A percentile compares a stretch with the other conserved stretches of the same genome.
Evolutionary conservation across 2,329 filamentous ascomycete genomes (phyloP).

Genomic region (Ascochyta viciae-villosae): DNA sequence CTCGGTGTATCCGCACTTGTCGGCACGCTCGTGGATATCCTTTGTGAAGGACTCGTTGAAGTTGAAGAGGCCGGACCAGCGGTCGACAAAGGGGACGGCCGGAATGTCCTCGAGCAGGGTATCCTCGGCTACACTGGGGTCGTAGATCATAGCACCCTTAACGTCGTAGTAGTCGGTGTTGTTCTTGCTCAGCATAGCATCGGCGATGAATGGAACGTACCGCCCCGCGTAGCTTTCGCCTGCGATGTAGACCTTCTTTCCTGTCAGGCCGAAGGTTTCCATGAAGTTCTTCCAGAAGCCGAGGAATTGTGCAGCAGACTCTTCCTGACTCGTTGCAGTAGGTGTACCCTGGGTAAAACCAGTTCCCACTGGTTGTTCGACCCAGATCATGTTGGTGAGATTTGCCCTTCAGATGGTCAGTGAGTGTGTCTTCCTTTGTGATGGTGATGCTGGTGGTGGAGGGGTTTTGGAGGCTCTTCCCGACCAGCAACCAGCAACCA

Average conservation of each 20-base stretch:
- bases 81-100: slow-evolving; percentile 66
- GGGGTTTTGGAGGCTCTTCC: too few species aligned
- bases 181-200: slow-evolving; percentile 73
- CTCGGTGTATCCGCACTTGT: slow-evolving; percentile 67
- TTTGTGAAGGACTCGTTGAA: slow-evolving; percentile 67
- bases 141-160: slow-evolving; percentile 74
- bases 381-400: slow-evolving; percentile 78
- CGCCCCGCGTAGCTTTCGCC: slow-evolving; percentile 76
- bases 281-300: slow-evolving; percentile 83
- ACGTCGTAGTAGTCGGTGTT: slow-evolving; percentile 73
- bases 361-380: slow-evolving; percentile 72
- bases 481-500: too few species aligned
- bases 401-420: slow-evolving; percentile 49
- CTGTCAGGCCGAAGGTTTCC: slow-evolving; percentile 70
- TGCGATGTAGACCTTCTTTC: slow-evolving; percentile 74
- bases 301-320: slow-evolving; percentile 74
- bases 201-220: slow-evolving; percentile 72
- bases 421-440: not conserved
- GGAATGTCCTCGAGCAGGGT: slow-evolving; percentile 60
- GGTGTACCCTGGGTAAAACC: slow-evolving; percentile 72
- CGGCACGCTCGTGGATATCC: slow-evolving; percentile 59
- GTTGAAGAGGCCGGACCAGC: slow-evolving; percentile 66
- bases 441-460: too few species aligned
- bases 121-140: slow-evolving; percentile 68
- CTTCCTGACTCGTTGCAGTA: slow-evolving; percentile 70